These are phyloP conservation scores for Yamadazyma epiphylla DNA, from an alignment of 1,139 yeast species.

Conservation along the genomic window DNA sequence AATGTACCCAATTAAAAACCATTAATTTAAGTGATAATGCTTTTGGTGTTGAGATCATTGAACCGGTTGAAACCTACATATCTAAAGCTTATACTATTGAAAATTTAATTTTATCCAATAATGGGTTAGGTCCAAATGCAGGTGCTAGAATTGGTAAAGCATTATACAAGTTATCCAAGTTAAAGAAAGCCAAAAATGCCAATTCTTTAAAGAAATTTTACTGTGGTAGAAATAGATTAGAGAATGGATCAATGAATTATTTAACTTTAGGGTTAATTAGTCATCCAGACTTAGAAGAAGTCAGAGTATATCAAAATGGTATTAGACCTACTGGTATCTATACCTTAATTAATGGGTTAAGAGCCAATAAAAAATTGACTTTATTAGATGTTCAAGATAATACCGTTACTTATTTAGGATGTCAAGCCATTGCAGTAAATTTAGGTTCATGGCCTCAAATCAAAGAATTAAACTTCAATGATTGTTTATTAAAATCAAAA, in stretches of 20 bases:
- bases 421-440: constrained; percentile 40
- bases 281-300: constrained; percentile 68
- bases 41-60: constrained; percentile 92
- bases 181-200: constrained; percentile 46
- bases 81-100: constrained; percentile 73
- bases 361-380: constrained; percentile 54
- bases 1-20: constrained; percentile 64
- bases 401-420: constrained; percentile 85
- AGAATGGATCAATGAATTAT: constrained; percentile 84
- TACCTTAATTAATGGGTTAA: constrained; percentile 72
- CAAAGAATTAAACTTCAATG: constrained; percentile 80
- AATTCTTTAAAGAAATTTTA: constrained; percentile 71
- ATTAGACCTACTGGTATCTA: constrained; percentile 91
- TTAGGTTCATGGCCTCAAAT: constrained; percentile 45
- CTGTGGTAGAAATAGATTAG: constrained; percentile 95
- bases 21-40: constrained; percentile 93
- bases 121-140: constrained; percentile 97
- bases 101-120: constrained; percentile 85
- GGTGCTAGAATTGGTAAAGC: constrained; percentile 92
- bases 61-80: constrained; percentile 77
- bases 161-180: constrained; percentile 65
- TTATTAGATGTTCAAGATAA: constrained; percentile 90
- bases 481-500: constrained; percentile 75
- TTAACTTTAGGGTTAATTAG: constrained; percentile 73
- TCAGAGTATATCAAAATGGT: constrained; percentile 90